phyloP scores from a whole-genome alignment of 2,329 filamentous ascomycete species.

The Penicillium sp. region DNA sequence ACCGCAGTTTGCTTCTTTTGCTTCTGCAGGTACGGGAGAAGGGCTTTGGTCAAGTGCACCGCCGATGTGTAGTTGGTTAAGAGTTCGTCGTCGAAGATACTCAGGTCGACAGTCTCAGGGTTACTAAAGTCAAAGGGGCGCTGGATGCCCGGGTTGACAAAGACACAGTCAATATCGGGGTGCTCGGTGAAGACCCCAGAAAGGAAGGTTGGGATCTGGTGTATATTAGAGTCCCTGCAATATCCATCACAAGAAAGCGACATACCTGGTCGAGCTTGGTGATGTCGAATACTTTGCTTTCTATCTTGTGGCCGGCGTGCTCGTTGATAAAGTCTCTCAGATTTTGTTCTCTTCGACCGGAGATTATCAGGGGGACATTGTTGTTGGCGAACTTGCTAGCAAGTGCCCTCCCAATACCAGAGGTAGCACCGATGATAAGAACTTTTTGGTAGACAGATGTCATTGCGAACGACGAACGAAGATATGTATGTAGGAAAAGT shows the following conservation, averaged over 20 bases:
- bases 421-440: constrained; percentile 8
- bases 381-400: background rate
- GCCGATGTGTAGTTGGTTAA: constrained; percentile 58
- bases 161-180: constrained; percentile 57
- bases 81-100: constrained; percentile 51
- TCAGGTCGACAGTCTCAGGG: constrained; percentile 53
- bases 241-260: background rate
- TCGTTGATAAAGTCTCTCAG: constrained; percentile 54
- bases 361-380: background rate
- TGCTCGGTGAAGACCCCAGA: constrained; percentile 45
- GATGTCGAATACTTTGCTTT: constrained; percentile 56
- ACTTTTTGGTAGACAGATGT: constrained; percentile 1
- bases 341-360: constrained; percentile 44
- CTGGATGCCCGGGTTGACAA: constrained; percentile 61
- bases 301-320: constrained; percentile 53
- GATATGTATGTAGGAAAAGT: background rate
- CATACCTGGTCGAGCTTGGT: constrained; percentile 53
- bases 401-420: constrained; percentile 3
- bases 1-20: constrained; percentile 49
- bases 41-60: constrained; percentile 55
- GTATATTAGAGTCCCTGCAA: background rate
- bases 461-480: background rate
- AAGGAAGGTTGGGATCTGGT: constrained; percentile 26
- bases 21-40: constrained; percentile 56
- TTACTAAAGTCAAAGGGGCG: constrained; percentile 55